phyloP scores from a whole-genome alignment of 1,139 yeast species.

The Pichia sp. region DNA sequence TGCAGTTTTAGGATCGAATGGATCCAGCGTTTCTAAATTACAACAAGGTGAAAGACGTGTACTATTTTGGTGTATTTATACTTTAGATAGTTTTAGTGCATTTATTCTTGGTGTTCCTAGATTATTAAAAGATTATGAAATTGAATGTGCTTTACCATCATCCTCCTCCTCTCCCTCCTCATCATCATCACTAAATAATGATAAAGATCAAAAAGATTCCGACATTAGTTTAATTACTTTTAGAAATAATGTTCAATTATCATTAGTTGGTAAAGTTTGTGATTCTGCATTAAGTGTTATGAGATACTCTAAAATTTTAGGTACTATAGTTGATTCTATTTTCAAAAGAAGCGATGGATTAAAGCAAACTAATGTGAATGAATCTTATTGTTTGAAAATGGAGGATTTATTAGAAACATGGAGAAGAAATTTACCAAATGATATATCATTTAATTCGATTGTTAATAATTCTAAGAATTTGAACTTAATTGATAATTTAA shows the following conservation, averaged over 20 bases:
- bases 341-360: constrained; percentile 39
- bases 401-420: constrained; percentile 75
- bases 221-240: constrained; percentile 47
- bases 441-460: constrained; percentile 53
- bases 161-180: too few relatives aligned
- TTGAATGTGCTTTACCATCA: constrained; percentile 81
- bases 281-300: constrained; percentile 57
- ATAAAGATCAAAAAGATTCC: constrained; percentile 34
- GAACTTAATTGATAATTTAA: constrained; percentile 35
- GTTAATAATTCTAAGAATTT: constrained; percentile 57
- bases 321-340: constrained; percentile 64
- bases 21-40: constrained; percentile 49
- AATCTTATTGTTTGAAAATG: constrained; percentile 38
- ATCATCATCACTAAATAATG: too few relatives aligned
- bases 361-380: constrained; percentile 26
- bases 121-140: constrained; percentile 68
- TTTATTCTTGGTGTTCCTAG: constrained; percentile 79
- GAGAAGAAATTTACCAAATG: constrained; percentile 64
- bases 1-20: constrained; percentile 58
- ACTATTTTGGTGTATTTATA: constrained; percentile 78
- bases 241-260: constrained; percentile 45
- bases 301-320: constrained; percentile 68
- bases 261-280: constrained; percentile 65
- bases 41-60: constrained; percentile 82
- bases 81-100: constrained; percentile 70